These are phyloP conservation scores for Phytopythium boreale DNA, from an alignment of 352 stramenopile species.

Conservation along the genomic window DNA sequence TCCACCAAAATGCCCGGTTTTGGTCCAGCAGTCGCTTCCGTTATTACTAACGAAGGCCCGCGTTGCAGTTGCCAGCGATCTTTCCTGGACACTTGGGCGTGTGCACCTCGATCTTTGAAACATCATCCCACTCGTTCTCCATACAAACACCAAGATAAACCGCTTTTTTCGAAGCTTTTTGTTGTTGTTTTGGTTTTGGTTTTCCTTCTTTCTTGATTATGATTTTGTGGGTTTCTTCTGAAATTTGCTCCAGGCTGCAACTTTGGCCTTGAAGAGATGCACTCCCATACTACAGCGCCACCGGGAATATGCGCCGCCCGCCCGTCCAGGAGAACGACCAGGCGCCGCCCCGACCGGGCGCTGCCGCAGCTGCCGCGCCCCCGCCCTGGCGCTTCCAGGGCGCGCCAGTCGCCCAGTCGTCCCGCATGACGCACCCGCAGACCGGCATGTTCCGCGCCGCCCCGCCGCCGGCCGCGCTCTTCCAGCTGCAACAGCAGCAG, in stretches of 20 bases:
- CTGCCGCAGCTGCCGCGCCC: not conserved
- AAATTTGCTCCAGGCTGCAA: not conserved
- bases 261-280: slow-evolving; percentile 1
- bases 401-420: slow-evolving; percentile 1
- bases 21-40: not conserved
- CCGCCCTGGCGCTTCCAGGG: not conserved
- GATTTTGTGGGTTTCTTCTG: not conserved
- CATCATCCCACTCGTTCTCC: not conserved
- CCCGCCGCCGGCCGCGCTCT: slow-evolving; percentile 7
- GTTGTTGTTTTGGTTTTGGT: too few relatives aligned
- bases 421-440: slow-evolving; percentile 2
- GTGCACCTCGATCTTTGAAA: not conserved
- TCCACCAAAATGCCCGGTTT: not conserved
- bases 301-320: not conserved
- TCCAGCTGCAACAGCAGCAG: slow-evolving; percentile 4
- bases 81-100: not conserved
- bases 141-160: not conserved
- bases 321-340: not conserved
- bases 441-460: slow-evolving; percentile 7
- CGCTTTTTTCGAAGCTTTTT: slow-evolving; percentile 1
- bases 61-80: slow-evolving; percentile 1
- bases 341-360: not conserved
- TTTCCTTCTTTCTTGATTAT: slow-evolving; percentile 1
- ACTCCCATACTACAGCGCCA: not conserved
- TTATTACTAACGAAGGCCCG: not conserved